Percentiles rank a stretch among this genome's conserved stretches.
phyloP scores from a whole-genome alignment of 225 moss, liverwort and hornwort genomes.

The Lunularia cruciata region DNA sequence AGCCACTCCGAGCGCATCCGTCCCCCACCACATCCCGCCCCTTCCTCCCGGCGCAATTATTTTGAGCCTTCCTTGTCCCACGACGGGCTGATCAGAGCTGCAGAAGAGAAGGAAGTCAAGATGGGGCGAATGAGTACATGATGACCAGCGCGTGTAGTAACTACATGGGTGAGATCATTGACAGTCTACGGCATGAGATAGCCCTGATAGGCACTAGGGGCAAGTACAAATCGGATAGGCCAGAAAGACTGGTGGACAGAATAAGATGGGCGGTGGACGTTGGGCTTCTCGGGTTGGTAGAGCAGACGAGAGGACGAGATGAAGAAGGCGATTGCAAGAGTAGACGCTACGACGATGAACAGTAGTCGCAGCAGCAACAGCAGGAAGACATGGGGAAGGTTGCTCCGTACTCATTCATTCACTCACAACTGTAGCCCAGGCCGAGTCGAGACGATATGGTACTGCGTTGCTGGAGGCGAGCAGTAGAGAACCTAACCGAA shows the following conservation, averaged over 20 bases:
- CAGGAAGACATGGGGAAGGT: neutral
- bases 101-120: neutral
- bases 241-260: slow-evolving; percentile 16
- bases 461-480: neutral
- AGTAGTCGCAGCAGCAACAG: neutral
- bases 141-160: slow-evolving; percentile 9
- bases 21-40: neutral
- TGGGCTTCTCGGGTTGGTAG: slow-evolving; percentile 8
- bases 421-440: neutral
- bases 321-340: neutral
- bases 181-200: slow-evolving; percentile 7
- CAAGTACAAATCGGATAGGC: slow-evolving; percentile 19
- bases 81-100: slow-evolving; percentile 1
- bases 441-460: neutral
- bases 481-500: too few species aligned
- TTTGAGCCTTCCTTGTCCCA: neutral
- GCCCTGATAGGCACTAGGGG: slow-evolving; percentile 7
- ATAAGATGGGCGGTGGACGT: slow-evolving; percentile 22
- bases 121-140: neutral
- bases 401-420: neutral
- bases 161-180: slow-evolving; percentile 26
- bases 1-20: neutral
- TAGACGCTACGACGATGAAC: neutral
- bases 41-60: neutral
- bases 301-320: slow-evolving; percentile 20